Evolutionary conservation across 2,329 filamentous ascomycete species (phyloP), one percentile per base, ranked within the genome.

Genomic region (Aureobasidium sp.): DNA sequence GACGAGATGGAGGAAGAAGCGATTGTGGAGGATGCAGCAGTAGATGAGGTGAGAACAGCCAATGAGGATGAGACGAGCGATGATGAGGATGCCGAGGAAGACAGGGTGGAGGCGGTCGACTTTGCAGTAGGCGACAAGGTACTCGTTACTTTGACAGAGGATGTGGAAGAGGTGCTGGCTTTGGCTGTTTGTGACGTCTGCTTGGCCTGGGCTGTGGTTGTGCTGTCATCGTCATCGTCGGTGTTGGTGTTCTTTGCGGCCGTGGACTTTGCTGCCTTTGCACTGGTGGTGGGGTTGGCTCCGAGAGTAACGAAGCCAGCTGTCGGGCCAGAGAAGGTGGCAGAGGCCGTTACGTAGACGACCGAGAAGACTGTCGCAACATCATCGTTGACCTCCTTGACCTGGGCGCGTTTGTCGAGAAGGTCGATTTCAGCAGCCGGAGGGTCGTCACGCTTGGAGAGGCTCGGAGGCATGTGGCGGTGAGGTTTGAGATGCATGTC

Each of bases 311-410:
- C 67, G 56, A 71, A 74, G 41, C 70, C 67, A 36, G 70, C 71
- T 1, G 65, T 68, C 9, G 76, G 73, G 37, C 82, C 82, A 27
- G 74, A 70, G 66, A 85, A 85, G 48, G 81, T 82, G 62, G 77
- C 70, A 27, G 75, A 68, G 20, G 79, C 73, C 0, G 83, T 85
- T 52, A 82, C 76, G 71, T 84, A 84, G 61, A 85, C 78, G 29
- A 81, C 72, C 5, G 72, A 74, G 25, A 74, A 70, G 34, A 75
- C 68, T 1, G 75, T 76, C 31, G 70, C 67, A 56, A 70, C 63
- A 57, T 65, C 62, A 55, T 64, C 65, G 20, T 65, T 55, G n/a
- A 29, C 47, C n/a, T 49, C 51, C 27, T 52, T 36, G 31, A 52
- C 48, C 14, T 36, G 48, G 42, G 68, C 62, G 12, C 59, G 48